phyloP scores from a whole-genome alignment of 192 early-diverging fungal genomes.

The Rhizophagus sp. region DNA sequence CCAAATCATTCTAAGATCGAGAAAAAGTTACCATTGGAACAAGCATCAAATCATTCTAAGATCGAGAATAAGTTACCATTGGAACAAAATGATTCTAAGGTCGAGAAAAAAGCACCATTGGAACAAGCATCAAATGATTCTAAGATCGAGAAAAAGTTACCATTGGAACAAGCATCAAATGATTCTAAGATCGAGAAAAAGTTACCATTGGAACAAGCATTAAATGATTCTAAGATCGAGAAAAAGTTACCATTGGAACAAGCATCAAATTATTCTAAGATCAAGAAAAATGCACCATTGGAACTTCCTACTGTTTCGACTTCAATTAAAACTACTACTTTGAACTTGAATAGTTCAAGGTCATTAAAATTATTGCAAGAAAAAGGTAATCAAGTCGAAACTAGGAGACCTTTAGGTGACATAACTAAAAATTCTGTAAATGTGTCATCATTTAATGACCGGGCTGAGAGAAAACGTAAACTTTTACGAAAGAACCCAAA shows the following conservation, averaged over 20 bases:
- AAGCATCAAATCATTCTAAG: neutral
- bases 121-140: neutral
- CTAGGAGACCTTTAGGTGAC: neutral
- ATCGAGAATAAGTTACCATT: neutral
- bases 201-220: neutral
- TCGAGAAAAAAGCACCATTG: neutral
- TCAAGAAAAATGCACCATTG: neutral
- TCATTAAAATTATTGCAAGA: neutral
- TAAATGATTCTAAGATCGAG: neutral
- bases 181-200: neutral
- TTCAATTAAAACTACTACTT: neutral
- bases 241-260: neutral
- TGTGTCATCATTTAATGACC: neutral
- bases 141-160: neutral
- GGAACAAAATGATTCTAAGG: neutral
- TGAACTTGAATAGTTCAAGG: neutral
- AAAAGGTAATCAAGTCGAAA: neutral
- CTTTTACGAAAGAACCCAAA: neutral
- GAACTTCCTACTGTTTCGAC: neutral
- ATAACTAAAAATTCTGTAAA: neutral
- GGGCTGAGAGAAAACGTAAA: neutral
- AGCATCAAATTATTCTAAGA: neutral
- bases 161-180: neutral
- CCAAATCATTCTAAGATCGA: neutral
- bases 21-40: neutral